Evolutionary conservation across 2,329 filamentous ascomycete species (phyloP).

Genomic region (Triangularia setosa): DNA sequence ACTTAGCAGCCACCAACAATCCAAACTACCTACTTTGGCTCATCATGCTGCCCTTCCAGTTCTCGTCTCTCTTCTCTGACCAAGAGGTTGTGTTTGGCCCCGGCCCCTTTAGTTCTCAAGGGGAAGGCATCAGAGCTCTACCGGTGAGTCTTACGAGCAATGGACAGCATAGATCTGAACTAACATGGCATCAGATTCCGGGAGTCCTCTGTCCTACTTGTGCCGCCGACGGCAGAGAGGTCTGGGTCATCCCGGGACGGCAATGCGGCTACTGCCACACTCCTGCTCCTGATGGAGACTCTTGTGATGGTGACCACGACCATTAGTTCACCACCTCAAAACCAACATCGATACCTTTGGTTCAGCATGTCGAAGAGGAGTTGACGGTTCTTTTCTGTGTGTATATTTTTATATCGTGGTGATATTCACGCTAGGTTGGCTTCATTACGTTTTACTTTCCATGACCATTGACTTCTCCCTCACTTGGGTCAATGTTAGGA

Average conservation of each 20-base stretch:
- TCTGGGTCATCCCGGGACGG: conserved; percentile 24
- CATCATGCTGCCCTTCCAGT: background rate
- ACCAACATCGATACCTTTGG: background rate
- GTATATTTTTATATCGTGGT: background rate
- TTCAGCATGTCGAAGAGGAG: background rate
- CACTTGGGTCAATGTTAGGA: background rate
- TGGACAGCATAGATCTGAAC: background rate
- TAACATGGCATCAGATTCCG: conserved; percentile 9
- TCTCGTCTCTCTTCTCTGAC: background rate
- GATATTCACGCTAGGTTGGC: background rate
- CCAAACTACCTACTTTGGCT: too few species aligned
- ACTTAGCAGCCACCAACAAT: background rate
- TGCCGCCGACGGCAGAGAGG: conserved; percentile 20
- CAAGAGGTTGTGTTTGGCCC: background rate
- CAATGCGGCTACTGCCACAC: conserved; percentile 21
- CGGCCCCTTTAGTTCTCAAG: background rate
- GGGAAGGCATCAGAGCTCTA: conserved; percentile 10
- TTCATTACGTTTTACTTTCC: background rate
- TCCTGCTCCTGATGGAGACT: conserved; percentile 13
- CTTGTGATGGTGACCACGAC: background rate
- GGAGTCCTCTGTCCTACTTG: conserved; percentile 21
- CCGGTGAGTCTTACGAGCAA: conserved; percentile 5
- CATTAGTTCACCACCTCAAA: background rate
- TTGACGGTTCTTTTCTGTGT: background rate
- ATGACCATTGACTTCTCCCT: background rate